A percentile compares a stretch with the other conserved stretches of the same genome.
Conservation (phyloP, 148 eudicot species). For the Hydrangea macrophylla region DNA sequence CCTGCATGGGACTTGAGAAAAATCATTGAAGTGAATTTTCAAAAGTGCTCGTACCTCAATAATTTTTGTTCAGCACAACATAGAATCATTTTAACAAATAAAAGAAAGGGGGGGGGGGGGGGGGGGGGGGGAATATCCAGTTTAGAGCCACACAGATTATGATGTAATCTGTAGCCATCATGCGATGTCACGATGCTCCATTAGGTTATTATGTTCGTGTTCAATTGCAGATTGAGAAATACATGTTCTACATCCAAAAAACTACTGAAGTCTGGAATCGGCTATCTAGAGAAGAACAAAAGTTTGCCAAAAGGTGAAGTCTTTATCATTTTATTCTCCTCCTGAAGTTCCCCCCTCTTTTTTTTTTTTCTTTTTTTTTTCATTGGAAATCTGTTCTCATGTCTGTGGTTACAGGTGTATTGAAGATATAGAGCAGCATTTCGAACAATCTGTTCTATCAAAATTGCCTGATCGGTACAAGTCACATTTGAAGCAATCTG, state of each 20-base stretch:
- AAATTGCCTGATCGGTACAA: slow-evolving; percentile 77
- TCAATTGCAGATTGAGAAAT: slow-evolving; percentile 70
- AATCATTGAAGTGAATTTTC: not conserved
- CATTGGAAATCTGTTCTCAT: too few species aligned
- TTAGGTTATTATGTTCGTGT: slow-evolving; percentile 5
- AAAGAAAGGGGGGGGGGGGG: too few species aligned
- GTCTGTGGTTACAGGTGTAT: slow-evolving; percentile 48
- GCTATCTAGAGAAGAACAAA: slow-evolving; percentile 74
- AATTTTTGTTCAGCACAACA: not conserved
- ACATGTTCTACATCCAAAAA: slow-evolving; percentile 67
- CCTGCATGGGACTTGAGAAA: too few species aligned
- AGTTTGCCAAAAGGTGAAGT: slow-evolving; percentile 57
- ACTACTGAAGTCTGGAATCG: slow-evolving; percentile 65
- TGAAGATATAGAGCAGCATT: slow-evolving; percentile 50
- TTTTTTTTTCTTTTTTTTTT: too few species aligned
- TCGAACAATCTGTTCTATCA: slow-evolving; percentile 68
- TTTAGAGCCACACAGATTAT: not conserved
- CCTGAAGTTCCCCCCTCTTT: too few species aligned
- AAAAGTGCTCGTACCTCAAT: not conserved
- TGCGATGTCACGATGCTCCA: not conserved
- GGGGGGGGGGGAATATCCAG: too few species aligned
- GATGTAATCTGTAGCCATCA: not conserved
- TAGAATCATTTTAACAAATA: too few species aligned
- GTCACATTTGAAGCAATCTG: slow-evolving; percentile 86
- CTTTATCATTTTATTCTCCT: slow-evolving; percentile 3